Conservation (phyloP, 805 yeast genomes). For the Candida odintsovae region DNA sequence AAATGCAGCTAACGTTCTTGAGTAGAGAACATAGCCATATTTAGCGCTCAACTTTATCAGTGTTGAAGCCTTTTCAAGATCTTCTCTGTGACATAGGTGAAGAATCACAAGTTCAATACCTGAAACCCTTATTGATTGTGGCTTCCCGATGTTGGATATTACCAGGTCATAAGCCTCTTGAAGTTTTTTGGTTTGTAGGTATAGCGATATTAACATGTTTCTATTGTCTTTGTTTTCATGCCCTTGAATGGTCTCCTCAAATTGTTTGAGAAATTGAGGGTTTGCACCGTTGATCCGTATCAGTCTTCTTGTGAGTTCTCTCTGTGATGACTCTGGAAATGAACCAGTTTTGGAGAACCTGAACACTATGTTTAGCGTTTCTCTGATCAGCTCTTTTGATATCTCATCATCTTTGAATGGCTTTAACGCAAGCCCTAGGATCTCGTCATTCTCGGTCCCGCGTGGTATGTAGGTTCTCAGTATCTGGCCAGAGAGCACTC, state of each 20-base stretch:
- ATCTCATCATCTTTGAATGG: background rate
- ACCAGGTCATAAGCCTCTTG: conserved; percentile 6
- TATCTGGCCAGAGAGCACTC: background rate
- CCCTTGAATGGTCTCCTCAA: conserved; percentile 1
- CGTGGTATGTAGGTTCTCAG: background rate
- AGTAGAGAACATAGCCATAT: conserved; percentile 5
- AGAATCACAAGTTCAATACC: conserved; percentile 13
- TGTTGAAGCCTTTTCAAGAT: conserved; percentile 5
- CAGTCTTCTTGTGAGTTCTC: background rate
- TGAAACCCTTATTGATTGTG: background rate
- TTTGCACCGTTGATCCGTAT: background rate
- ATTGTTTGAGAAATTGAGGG: background rate
- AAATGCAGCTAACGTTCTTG: conserved; percentile 11
- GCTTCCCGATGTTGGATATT: background rate
- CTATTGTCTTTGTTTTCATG: conserved; percentile 1
- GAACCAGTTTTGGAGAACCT: background rate
- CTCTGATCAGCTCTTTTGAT: background rate
- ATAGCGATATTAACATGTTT: conserved; percentile 5
- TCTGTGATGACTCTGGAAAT: background rate
- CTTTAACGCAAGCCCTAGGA: background rate
- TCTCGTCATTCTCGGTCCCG: background rate
- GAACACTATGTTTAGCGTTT: background rate
- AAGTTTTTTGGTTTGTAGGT: conserved; percentile 4
- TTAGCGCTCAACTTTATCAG: conserved; percentile 3
- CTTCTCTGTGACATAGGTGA: conserved; percentile 5